Evolutionary conservation across 1,139 yeast genomes (phyloP).

Genomic region (Candida tunisiensis): DNA sequence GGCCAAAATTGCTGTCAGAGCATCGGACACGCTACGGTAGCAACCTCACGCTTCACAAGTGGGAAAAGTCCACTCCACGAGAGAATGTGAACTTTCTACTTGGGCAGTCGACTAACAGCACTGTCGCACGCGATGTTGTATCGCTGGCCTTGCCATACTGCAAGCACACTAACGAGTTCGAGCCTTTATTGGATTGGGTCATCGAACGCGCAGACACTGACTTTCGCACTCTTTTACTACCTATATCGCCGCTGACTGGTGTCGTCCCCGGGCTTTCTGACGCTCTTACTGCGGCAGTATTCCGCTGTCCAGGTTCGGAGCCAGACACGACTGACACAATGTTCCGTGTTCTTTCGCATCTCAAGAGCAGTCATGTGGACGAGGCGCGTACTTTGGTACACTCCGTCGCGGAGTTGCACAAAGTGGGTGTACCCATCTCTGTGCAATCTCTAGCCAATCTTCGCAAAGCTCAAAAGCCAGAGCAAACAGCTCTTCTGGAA

Average conservation of each 20-base stretch:
- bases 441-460: no score
- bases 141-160: not conserved
- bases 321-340: no score
- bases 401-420: no score
- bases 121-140: not conserved
- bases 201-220: not conserved
- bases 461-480: no score
- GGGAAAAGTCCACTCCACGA: not conserved
- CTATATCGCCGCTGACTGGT: not conserved
- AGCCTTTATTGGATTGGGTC: not conserved
- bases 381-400: no score
- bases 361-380: no score
- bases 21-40: not conserved
- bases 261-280: not conserved
- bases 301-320: not conserved
- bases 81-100: not conserved
- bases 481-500: no score
- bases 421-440: no score
- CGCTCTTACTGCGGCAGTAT: not conserved
- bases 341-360: no score
- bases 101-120: not conserved
- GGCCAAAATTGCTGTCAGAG: not conserved
- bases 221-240: no score
- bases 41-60: not conserved
- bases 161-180: not conserved